Evolutionary conservation across 495 filamentous ascomycete genomes (phyloP).

Genomic region (Neurospora sp.): DNA sequence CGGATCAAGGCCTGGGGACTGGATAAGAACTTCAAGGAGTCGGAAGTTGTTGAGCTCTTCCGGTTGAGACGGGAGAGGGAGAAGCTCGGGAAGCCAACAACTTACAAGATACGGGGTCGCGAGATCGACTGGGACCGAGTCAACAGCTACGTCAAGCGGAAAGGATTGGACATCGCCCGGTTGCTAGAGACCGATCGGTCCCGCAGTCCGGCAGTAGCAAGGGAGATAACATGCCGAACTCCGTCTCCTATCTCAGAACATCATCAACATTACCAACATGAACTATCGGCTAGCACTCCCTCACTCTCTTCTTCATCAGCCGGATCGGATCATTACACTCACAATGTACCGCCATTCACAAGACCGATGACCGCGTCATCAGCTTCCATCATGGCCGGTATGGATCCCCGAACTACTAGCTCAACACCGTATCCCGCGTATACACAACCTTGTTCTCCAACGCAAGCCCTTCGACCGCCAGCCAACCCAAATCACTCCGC

Average conservation of each 20-base stretch:
- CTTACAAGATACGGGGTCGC: slow-evolving; percentile 19
- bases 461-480: background rate
- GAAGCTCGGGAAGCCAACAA: slow-evolving; percentile 14
- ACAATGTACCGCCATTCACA: background rate
- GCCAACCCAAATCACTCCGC: background rate
- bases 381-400: background rate
- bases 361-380: background rate
- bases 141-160: slow-evolving; percentile 19
- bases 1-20: slow-evolving; percentile 26
- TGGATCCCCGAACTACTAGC: background rate
- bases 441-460: background rate
- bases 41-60: slow-evolving; percentile 22
- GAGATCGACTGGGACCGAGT: slow-evolving; percentile 21
- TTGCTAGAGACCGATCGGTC: slow-evolving; percentile 5
- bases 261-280: background rate
- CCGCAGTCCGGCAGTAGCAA: background rate
- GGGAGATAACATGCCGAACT: slow-evolving; percentile 12
- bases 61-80: slow-evolving; percentile 20
- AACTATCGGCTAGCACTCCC: background rate
- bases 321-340: background rate
- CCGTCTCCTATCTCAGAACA: slow-evolving; percentile 7
- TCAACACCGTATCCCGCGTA: background rate
- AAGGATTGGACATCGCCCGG: slow-evolving; percentile 13
- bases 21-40: slow-evolving; percentile 28
- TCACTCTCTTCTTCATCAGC: background rate